Evolutionary conservation across 2,329 filamentous ascomycete genomes (phyloP).

Genomic region (Ophiostoma tasmaniense): DNA sequence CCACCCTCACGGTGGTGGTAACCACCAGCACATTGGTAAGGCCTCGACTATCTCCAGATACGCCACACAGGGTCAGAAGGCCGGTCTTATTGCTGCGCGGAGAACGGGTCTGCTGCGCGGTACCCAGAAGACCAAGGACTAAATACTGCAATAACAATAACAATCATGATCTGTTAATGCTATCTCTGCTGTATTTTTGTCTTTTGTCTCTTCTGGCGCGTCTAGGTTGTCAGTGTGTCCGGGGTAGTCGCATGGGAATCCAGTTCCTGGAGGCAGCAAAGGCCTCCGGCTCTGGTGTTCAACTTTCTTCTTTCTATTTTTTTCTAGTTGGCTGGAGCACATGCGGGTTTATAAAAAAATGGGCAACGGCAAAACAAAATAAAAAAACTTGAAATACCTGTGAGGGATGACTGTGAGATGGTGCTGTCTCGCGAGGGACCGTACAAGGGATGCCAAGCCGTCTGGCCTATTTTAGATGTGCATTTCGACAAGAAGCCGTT

Average conservation of each 20-base stretch:
- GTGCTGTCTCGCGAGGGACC: too few species aligned
- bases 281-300: not conserved
- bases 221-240: conserved; percentile 3
- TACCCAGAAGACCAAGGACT: conserved; percentile 99
- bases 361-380: not conserved
- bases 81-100: conserved; percentile 98
- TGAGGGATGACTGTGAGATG: not conserved
- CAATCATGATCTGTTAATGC: conserved; percentile 30
- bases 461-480: too few species aligned
- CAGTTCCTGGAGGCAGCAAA: not conserved
- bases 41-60: conserved; percentile 98
- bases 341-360: conserved; percentile 11
- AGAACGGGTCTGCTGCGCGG: conserved; percentile 99
- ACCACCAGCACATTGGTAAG: conserved; percentile 99
- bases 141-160: conserved; percentile 36
- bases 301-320: conserved; percentile 3
- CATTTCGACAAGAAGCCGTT: not conserved
- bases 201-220: not conserved
- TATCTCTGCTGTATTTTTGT: conserved; percentile 3
- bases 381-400: conserved; percentile 6
- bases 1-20: conserved; percentile 98
- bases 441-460: too few species aligned
- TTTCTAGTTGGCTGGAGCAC: conserved; percentile 11
- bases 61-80: conserved; percentile 98
- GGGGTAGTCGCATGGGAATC: conserved; percentile 7